Evolutionary conservation across 768 basidiomycete genomes (phyloP), one percentile per base, ranked within the genome.

Genomic region (Gloeostereum incarnatum): DNA sequence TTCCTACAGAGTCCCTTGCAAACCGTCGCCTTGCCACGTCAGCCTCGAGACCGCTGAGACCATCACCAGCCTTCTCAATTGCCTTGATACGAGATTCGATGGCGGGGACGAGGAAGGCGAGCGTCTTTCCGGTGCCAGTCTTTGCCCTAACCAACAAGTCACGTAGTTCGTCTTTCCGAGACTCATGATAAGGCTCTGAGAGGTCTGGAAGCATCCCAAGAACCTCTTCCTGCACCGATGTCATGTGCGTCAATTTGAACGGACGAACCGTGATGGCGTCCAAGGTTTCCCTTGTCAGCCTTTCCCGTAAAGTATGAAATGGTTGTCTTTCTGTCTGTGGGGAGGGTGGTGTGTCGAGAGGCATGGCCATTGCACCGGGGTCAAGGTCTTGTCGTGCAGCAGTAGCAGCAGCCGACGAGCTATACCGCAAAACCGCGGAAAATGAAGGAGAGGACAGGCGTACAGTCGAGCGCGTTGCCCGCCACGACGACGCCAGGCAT

Each of bases 61-160:
- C 43, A 19, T 63, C 49, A 17, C 69, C 73, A 21, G 71, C 56
- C 35, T 76, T 66, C 36, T 49, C 57, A n/a, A 91, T 56, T 6
- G 70, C 59, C 40, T 71, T 71, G 14, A 86, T 25, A 6, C 92
- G 79, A 2, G 80, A 69, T 51, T 93, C 87, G 44, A 92, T 70
- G 5, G 86, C 87, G 6, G 89, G 89, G 14, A 94, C 69, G 39
- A 96, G 74, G 66, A 92, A 94, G 0, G 78, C 88, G 23, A 91
- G 61, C 0, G 89, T 93, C 60, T 93, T 94, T 22, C 88, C 90
- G 0, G 89, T 90, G 20, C 90, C 88, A 0, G 90, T 90, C 55
- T 80, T 84, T 4, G 90, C 85, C 53, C 87, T 81, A 40, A 93
- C 88, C 31, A 94, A 66, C 17, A 93, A 57, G 55, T 97, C 91